Evolutionary conservation across 176 grass and related monocot genomes (phyloP).

Genomic region (Aegilops longissima): DNA sequence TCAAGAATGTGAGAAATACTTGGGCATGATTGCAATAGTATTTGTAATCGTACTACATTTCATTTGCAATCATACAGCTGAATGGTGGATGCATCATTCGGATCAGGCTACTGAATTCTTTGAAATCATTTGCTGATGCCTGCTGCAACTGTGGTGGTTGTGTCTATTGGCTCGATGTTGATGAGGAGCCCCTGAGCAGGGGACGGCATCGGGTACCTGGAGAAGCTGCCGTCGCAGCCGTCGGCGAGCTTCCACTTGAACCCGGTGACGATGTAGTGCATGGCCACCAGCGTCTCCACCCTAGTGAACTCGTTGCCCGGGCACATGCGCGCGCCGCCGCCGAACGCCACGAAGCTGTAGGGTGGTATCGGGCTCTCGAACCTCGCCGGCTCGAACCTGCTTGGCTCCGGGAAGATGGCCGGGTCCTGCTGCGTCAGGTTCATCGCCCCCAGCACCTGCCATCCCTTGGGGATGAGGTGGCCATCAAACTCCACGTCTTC

Average conservation of each 20-base stretch:
- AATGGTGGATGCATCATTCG: background rate
- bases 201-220: constrained; percentile 7
- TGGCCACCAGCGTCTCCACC: constrained; percentile 11
- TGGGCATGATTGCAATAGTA: background rate
- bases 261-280: constrained; percentile 28
- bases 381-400: constrained; percentile 33
- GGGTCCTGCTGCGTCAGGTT: constrained; percentile 27
- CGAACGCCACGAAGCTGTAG: constrained; percentile 32
- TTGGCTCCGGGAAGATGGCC: constrained; percentile 31
- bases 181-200: background rate
- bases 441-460: constrained; percentile 26
- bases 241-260: constrained; percentile 33
- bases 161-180: background rate
- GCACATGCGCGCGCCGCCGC: constrained; percentile 32
- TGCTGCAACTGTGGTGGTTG: background rate
- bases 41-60: background rate
- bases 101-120: background rate
- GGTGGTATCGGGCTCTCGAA: constrained; percentile 33
- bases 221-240: constrained; percentile 16
- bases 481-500: constrained; percentile 28
- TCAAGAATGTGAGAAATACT: too few relatives aligned
- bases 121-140: background rate
- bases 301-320: constrained; percentile 39
- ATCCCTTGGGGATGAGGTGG: constrained; percentile 32
- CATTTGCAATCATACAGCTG: too few relatives aligned